Evolutionary conservation across 2,329 filamentous ascomycete genomes (phyloP).

Genomic region (Aspergillus latus): DNA sequence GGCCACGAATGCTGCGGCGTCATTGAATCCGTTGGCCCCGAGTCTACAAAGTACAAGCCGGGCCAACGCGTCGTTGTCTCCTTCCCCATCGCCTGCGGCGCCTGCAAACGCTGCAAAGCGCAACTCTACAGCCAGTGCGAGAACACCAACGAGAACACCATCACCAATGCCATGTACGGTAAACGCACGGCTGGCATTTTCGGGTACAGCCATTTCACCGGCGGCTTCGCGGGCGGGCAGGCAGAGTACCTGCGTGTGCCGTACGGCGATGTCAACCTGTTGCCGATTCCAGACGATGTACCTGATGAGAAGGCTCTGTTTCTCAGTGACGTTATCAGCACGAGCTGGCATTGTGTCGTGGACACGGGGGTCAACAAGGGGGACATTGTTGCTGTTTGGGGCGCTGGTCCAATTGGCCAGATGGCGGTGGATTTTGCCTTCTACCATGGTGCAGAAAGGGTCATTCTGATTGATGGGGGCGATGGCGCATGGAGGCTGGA

Average conservation of each 20-base stretch:
- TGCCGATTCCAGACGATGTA: conserved; percentile 74
- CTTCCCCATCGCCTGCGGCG: conserved; percentile 73
- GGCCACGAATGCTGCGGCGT: conserved; percentile 59
- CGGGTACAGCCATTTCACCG: conserved; percentile 73
- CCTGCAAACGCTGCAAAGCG: conserved; percentile 75
- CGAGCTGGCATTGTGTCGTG: conserved; percentile 78
- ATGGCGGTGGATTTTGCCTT: conserved; percentile 70
- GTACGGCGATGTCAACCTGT: conserved; percentile 74
- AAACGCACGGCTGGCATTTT: conserved; percentile 68
- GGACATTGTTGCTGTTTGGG: conserved; percentile 80
- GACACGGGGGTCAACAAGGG: conserved; percentile 77
- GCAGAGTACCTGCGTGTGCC: conserved; percentile 85
- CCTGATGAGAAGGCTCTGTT: conserved; percentile 83
- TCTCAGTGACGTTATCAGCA: conserved; percentile 76
- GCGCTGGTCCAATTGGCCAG: conserved; percentile 81
- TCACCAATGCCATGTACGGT: conserved; percentile 74
- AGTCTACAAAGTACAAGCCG: conserved; percentile 53
- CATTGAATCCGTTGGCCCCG: conserved; percentile 56
- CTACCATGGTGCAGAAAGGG: conserved; percentile 68
- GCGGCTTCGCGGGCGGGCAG: conserved; percentile 84
- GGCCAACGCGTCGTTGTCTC: conserved; percentile 76
- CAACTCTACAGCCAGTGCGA: conserved; percentile 79
- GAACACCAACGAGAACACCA: conserved; percentile 71
- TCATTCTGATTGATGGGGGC: conserved; percentile 78
- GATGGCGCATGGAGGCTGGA: conserved; percentile 63